A percentile compares a stretch with the other conserved stretches of the same genome.
Conservation (phyloP, 1,139 yeast genomes). For the Yamadazyma conglobata region DNA sequence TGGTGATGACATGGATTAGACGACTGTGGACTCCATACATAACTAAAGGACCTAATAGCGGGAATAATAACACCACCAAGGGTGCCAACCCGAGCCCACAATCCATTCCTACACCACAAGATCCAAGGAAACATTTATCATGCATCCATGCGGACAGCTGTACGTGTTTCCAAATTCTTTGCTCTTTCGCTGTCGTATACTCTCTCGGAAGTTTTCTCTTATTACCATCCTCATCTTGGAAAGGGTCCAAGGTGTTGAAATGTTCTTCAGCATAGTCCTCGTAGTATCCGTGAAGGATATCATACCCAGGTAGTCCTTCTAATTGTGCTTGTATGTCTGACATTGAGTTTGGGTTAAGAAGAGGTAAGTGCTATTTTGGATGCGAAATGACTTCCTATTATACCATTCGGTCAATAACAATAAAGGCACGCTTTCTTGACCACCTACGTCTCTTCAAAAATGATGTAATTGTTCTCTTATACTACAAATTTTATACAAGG, state of each 20-base stretch:
- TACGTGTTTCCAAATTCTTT: slow-evolving; percentile 65
- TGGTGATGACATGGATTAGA: slow-evolving; percentile 54
- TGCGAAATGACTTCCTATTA: too few species aligned
- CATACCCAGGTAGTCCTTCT: slow-evolving; percentile 58
- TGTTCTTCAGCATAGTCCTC: slow-evolving; percentile 65
- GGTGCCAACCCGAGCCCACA: slow-evolving; percentile 80
- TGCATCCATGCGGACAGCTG: slow-evolving; percentile 81
- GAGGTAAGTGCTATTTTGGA: too few species aligned
- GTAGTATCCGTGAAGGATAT: slow-evolving; percentile 50
- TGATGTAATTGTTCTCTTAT: too few species aligned
- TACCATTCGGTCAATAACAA: too few species aligned
- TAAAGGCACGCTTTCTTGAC: too few species aligned
- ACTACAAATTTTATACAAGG: too few species aligned
- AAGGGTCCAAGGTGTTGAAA: slow-evolving; percentile 69
- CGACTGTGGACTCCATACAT: slow-evolving; percentile 79
- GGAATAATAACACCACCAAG: slow-evolving; percentile 56
- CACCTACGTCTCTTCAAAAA: too few species aligned
- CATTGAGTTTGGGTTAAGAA: too few species aligned
- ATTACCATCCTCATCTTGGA: slow-evolving; percentile 53
- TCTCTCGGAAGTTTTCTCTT: slow-evolving; percentile 58
- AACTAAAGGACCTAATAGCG: slow-evolving; percentile 74
- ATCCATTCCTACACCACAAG: slow-evolving; percentile 66
- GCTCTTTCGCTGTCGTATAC: slow-evolving; percentile 55
- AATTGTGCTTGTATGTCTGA: slow-evolving; percentile 30
- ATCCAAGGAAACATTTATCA: slow-evolving; percentile 76